Conservation (phyloP, 306 rosid species). For the Lathyrus tuberosus region DNA sequence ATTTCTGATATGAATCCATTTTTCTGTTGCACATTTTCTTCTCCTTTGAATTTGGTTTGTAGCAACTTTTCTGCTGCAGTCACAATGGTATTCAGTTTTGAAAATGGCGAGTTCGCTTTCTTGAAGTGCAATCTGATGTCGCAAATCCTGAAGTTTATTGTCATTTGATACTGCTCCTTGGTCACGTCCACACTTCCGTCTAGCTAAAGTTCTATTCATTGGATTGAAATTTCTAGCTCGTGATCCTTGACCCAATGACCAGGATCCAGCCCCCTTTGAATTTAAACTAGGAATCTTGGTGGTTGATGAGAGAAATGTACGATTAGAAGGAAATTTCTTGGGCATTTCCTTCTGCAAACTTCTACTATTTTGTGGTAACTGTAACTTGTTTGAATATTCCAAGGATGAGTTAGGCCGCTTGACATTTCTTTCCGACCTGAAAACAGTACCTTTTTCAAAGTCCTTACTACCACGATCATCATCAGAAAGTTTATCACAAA, state of each 20-base stretch:
- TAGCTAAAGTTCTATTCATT: slow-evolving; percentile 45
- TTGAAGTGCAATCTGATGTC: slow-evolving; percentile 88
- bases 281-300: slow-evolving; percentile 47
- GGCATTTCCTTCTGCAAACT: slow-evolving; percentile 55
- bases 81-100: too few species aligned
- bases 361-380: slow-evolving; percentile 43
- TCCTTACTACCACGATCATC: slow-evolving; percentile 91
- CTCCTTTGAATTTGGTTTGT: too few species aligned
- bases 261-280: slow-evolving; percentile 55
- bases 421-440: slow-evolving; percentile 43
- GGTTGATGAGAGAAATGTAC: slow-evolving; percentile 49
- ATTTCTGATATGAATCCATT: too few species aligned
- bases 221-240: slow-evolving; percentile 53
- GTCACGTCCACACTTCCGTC: slow-evolving; percentile 54
- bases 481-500: slow-evolving; percentile 92
- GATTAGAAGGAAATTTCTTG: slow-evolving; percentile 51
- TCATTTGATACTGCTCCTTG: slow-evolving; percentile 52
- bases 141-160: slow-evolving; percentile 83
- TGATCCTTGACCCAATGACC: slow-evolving; percentile 56
- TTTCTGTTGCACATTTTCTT: too few species aligned
- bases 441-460: slow-evolving; percentile 53
- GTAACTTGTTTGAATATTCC: slow-evolving; percentile 51
- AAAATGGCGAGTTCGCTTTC: slow-evolving; percentile 88
- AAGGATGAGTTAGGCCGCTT: slow-evolving; percentile 54
- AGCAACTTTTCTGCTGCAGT: too few species aligned